Base-by-base conservation (phyloP, 78 protist genomes). In the Dictyostelium brefeldianum region DNA sequence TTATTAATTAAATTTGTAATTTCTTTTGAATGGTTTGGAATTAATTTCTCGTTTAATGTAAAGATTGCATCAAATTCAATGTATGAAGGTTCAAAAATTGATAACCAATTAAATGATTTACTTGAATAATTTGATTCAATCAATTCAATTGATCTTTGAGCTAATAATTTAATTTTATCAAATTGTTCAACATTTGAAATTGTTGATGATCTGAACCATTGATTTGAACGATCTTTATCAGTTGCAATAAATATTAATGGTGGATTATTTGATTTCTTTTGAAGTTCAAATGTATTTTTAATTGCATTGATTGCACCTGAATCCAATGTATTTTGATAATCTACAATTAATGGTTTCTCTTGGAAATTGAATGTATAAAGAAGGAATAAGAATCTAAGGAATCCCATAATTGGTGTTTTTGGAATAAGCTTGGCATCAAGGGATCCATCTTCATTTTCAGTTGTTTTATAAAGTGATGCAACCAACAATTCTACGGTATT, bases 211-310 rank as follows among this genome's bases (percentile, higher is more conserved):
- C 70, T 87, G 36, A 77, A 87, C 93, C 85, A 74, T 15, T 36
- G 15, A 20, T 20, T n/a, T 4, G 22, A 12, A 46, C 53, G 62
- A 65, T 87, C 93, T 65, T 77, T 75, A 7, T 87, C 85, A 20
- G 93, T 87, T 25, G 93, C 93, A n/a, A 87, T 59, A 70, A 64
- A 87, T 12, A 87, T 22, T 0, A 87, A 20, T 65, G 93, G 93
- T 27, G 81, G 83, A 53, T 74, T 77, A 10, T n/a, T 5, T 3
- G 65, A 69, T 29, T 56, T 10, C 22, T 87, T 87, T 56, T 87
- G 93, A 25, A 47, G 12, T 0, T 59, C 80, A 62, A 87, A 77
- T 1, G 47, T 77, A 6, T n/a, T 20, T 59, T 87, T 17, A 75
- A 87, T 87, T 25, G 75, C 22, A 9, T 18, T 15, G 4, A 48